Percentiles rank a stretch among this genome's conserved stretches.
phyloP scores from a whole-genome alignment of 306 rosid species.

The Boehmeria nivea region DNA sequence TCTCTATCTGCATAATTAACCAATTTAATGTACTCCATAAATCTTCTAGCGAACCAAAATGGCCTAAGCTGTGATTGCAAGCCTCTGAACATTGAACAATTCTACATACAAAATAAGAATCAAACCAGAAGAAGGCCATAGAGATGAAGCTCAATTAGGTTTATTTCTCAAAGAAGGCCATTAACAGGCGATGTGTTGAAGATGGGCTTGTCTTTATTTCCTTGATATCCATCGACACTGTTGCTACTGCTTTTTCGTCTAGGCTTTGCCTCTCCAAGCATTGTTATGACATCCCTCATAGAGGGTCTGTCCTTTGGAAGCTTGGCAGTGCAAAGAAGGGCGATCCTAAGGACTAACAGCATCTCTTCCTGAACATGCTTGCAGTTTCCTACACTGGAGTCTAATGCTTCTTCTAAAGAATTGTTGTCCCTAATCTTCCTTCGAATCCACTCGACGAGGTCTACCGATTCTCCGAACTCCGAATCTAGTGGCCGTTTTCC shows the following conservation, averaged over 20 bases:
- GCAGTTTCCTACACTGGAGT: slow-evolving; percentile 71
- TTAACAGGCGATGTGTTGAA: slow-evolving; percentile 56
- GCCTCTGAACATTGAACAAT: slow-evolving; percentile 28
- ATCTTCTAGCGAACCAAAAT: slow-evolving; percentile 10
- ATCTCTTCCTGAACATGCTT: slow-evolving; percentile 82
- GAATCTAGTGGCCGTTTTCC: slow-evolving; percentile 72
- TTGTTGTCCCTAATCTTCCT: slow-evolving; percentile 56
- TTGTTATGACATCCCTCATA: slow-evolving; percentile 90
- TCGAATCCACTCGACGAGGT: slow-evolving; percentile 86
- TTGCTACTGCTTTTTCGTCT: slow-evolving; percentile 69
- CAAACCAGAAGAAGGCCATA: slow-evolving; percentile 11
- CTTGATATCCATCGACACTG: slow-evolving; percentile 22
- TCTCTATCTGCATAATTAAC: slow-evolving; percentile 24
- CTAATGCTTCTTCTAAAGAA: slow-evolving; percentile 70
- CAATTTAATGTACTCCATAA: slow-evolving; percentile 28
- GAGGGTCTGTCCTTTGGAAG: slow-evolving; percentile 86
- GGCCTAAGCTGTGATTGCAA: slow-evolving; percentile 27
- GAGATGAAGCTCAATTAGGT: slow-evolving; percentile 10
- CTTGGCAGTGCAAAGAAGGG: slow-evolving; percentile 84
- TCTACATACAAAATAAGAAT: slow-evolving; percentile 37
- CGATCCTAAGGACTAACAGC: slow-evolving; percentile 84
- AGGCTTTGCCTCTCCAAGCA: slow-evolving; percentile 98
- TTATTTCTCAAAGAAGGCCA: slow-evolving; percentile 55
- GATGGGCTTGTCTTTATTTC: slow-evolving; percentile 52
- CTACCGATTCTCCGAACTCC: slow-evolving; percentile 70